Conservation (phyloP, 306 rosid species). For the Neltuma alba region DNA sequence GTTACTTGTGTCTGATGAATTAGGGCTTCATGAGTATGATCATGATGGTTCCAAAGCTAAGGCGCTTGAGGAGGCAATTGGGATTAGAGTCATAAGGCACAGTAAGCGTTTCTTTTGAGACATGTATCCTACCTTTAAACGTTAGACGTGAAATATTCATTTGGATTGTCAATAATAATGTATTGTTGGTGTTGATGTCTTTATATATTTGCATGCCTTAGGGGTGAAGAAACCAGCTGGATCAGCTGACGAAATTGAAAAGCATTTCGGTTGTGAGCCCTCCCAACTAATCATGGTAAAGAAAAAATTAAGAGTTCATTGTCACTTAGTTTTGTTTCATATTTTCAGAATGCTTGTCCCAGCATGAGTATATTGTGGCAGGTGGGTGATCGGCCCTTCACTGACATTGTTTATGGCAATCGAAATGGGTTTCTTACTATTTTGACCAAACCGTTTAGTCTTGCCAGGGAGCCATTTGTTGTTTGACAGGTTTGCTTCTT, state of each 20-base stretch:
- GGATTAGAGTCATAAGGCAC: slow-evolving; percentile 89
- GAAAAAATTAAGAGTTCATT: slow-evolving; percentile 30
- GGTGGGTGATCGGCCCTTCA: slow-evolving; percentile 99
- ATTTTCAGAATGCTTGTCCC: slow-evolving; percentile 28
- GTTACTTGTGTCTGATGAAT: slow-evolving; percentile 41
- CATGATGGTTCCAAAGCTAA: slow-evolving; percentile 87
- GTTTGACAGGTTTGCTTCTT: slow-evolving; percentile 78
- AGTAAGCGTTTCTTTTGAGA: slow-evolving; percentile 65
- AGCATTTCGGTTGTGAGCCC: slow-evolving; percentile 80
- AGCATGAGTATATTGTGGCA: slow-evolving; percentile 39
- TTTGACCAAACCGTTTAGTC: slow-evolving; percentile 84
- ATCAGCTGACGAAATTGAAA: slow-evolving; percentile 91
- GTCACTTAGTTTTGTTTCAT: slow-evolving; percentile 14
- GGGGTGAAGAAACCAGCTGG: slow-evolving; percentile 96
- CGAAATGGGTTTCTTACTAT: slow-evolving; percentile 85
- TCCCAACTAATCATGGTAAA: slow-evolving; percentile 84
- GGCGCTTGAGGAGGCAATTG: slow-evolving; percentile 71
- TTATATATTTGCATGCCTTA: slow-evolving; percentile 32
- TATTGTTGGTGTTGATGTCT: slow-evolving; percentile 36
- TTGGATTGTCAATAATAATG: slow-evolving; percentile 4
- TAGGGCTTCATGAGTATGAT: slow-evolving; percentile 91
- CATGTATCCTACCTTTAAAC: slow-evolving; percentile 27
- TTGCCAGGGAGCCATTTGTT: slow-evolving; percentile 73
- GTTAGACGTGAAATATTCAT: slow-evolving; percentile 20
- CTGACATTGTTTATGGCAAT: slow-evolving; percentile 89